phyloP scores from a whole-genome alignment of 768 basidiomycete genomes.

The Mycena polygramma region DNA sequence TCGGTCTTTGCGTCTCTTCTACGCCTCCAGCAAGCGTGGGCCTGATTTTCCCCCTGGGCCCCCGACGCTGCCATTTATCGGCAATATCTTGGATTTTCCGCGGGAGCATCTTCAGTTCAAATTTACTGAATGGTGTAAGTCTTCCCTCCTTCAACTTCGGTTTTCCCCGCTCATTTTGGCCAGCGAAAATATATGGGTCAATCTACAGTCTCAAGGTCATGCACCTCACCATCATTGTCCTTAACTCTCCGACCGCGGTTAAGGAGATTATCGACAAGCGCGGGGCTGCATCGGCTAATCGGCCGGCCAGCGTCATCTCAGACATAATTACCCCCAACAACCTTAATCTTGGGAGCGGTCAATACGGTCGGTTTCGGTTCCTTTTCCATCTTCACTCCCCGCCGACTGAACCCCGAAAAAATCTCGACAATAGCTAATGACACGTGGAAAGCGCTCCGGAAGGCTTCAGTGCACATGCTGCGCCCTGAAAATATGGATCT shows the following conservation, averaged over 20 bases:
- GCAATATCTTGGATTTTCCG: not conserved
- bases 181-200: not conserved
- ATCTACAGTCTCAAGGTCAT: not conserved
- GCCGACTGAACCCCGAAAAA: too few relatives aligned
- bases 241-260: not conserved
- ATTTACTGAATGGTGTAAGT: not conserved
- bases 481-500: slow-evolving; percentile 10
- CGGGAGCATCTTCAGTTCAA: not conserved
- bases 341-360: not conserved
- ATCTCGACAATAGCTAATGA: too few relatives aligned
- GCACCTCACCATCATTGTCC: not conserved
- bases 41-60: not conserved
- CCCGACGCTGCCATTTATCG: not conserved
- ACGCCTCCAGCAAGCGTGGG: not conserved
- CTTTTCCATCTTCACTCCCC: too few relatives aligned
- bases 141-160: too few relatives aligned
- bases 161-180: not conserved
- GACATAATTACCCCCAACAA: not conserved
- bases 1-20: not conserved
- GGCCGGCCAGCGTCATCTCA: not conserved
- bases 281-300: not conserved
- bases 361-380: too few relatives aligned
- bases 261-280: not conserved
- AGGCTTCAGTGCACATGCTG: slow-evolving; percentile 8
- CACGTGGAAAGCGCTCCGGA: slow-evolving; percentile 10